phyloP scores from a whole-genome alignment of 2,329 filamentous ascomycete species.

The Cladosporium sp. region DNA sequence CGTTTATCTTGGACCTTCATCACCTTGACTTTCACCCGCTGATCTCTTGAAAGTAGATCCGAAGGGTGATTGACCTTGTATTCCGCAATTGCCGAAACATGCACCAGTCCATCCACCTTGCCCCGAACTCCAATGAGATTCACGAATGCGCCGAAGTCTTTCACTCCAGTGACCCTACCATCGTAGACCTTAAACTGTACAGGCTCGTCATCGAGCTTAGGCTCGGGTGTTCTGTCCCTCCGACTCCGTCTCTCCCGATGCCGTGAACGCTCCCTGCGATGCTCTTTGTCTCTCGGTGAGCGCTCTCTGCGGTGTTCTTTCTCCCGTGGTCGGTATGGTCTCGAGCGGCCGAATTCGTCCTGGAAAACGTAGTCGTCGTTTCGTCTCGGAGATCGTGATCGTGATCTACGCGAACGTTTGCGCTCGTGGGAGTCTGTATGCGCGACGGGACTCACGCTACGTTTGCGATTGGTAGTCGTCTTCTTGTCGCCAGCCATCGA shows the following conservation, averaged over 20 bases:
- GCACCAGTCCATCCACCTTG: slow-evolving; percentile 88
- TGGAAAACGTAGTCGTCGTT: slow-evolving; percentile 53
- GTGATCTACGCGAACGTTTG: slow-evolving; percentile 38
- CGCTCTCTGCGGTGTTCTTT: slow-evolving; percentile 39
- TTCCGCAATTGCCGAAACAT: slow-evolving; percentile 83
- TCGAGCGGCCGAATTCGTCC: slow-evolving; percentile 55
- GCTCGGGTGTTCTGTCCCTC: slow-evolving; percentile 61
- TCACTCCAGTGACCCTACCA: slow-evolving; percentile 84
- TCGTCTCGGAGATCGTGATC: slow-evolving; percentile 48
- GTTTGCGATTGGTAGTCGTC: slow-evolving; percentile 50
- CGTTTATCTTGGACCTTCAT: slow-evolving; percentile 76
- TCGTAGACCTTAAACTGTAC: slow-evolving; percentile 84
- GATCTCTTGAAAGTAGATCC: slow-evolving; percentile 75
- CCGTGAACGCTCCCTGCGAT: slow-evolving; percentile 38
- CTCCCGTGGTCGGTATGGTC: slow-evolving; percentile 36
- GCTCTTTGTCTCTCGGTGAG: slow-evolving; percentile 25
- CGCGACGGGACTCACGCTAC: slow-evolving; percentile 56
- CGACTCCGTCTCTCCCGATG: slow-evolving; percentile 34
- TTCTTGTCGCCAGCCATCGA: slow-evolving; percentile 68
- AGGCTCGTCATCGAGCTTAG: slow-evolving; percentile 76
- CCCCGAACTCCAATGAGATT: slow-evolving; percentile 83
- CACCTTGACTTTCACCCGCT: slow-evolving; percentile 90
- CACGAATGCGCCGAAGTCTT: slow-evolving; percentile 94
- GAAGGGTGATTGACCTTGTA: slow-evolving; percentile 89
- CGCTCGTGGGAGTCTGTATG: slow-evolving; percentile 41